Percentiles rank a stretch among this genome's conserved stretches.
Conservation (phyloP, 148 eudicot genomes). For the Diospyros kaki region DNA sequence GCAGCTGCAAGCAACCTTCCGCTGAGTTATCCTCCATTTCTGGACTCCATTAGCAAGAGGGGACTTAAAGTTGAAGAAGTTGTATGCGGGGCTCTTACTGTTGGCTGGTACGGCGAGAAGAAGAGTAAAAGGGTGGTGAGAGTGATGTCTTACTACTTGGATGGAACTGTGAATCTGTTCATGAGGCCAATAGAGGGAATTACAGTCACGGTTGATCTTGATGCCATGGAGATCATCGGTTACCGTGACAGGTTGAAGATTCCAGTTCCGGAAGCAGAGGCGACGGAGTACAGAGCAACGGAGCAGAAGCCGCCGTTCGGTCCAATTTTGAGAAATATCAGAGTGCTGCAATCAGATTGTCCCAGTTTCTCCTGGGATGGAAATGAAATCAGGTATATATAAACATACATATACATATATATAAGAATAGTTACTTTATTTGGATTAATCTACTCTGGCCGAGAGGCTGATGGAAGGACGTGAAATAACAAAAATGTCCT, state of each 20-base stretch:
- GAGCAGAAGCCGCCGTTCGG: conserved; percentile 19
- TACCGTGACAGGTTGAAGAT: conserved; percentile 26
- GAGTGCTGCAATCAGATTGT: conserved; percentile 15
- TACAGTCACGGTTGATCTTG: conserved; percentile 37
- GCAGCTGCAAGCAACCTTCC: conserved; percentile 26
- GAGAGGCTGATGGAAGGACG: no score
- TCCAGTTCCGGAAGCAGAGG: conserved; percentile 38
- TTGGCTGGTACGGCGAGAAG: conserved; percentile 51
- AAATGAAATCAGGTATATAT: conserved; percentile 17
- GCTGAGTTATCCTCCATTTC: conserved; percentile 23
- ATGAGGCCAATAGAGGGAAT: conserved; percentile 52
- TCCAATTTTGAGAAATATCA: background rate
- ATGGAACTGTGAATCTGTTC: conserved; percentile 30
- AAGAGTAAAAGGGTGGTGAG: conserved; percentile 22
- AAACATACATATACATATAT: no score
- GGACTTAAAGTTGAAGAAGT: conserved; percentile 41
- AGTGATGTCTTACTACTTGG: conserved; percentile 33
- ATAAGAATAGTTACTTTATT: no score
- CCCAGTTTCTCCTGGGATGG: conserved; percentile 27
- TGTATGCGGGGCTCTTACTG: conserved; percentile 23
- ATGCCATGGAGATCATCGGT: conserved; percentile 23
- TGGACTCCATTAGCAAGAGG: conserved; percentile 33
- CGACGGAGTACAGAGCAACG: conserved; percentile 32
- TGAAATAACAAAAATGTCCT: no score
- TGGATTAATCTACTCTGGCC: no score